These are phyloP conservation scores for Alternaria sp. DNA, from an alignment of 2,329 filamentous ascomycete genomes.

Conservation along the genomic window DNA sequence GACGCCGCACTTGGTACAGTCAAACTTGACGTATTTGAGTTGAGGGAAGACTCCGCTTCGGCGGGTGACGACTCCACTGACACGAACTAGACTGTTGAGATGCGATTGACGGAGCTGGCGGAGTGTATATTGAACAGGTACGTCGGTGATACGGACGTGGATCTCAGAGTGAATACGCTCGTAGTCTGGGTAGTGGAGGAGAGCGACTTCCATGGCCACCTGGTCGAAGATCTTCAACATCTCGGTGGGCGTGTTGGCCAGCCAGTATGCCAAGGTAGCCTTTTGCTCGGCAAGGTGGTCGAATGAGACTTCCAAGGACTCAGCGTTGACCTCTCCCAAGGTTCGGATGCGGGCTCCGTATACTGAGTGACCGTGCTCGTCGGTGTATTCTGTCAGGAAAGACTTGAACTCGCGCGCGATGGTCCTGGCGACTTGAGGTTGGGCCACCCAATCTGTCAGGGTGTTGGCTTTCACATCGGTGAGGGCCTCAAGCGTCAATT, in stretches of 20 bases:
- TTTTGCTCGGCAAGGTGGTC: constrained; percentile 89
- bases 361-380: constrained; percentile 85
- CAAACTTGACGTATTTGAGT: constrained; percentile 97
- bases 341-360: constrained; percentile 94
- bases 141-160: constrained; percentile 93
- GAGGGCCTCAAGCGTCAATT: constrained; percentile 88
- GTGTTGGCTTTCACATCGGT: constrained; percentile 92
- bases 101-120: constrained; percentile 94
- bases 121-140: constrained; percentile 93
- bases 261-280: constrained; percentile 91
- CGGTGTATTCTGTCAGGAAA: constrained; percentile 94
- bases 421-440: constrained; percentile 86
- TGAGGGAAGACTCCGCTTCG: constrained; percentile 96
- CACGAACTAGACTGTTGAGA: constrained; percentile 91
- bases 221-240: constrained; percentile 96
- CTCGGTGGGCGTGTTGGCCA: constrained; percentile 94
- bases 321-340: constrained; percentile 95
- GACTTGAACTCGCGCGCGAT: constrained; percentile 97
- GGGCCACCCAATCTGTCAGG: constrained; percentile 92
- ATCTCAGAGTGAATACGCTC: constrained; percentile 97
- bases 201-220: constrained; percentile 93
- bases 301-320: constrained; percentile 95
- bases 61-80: constrained; percentile 93
- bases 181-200: constrained; percentile 96
- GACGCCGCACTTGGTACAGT: constrained; percentile 90